Evolutionary conservation across 2,329 filamentous ascomycete species (phyloP), one percentile per base, ranked within the genome.

Genomic region (Lomentospora prolificans): DNA sequence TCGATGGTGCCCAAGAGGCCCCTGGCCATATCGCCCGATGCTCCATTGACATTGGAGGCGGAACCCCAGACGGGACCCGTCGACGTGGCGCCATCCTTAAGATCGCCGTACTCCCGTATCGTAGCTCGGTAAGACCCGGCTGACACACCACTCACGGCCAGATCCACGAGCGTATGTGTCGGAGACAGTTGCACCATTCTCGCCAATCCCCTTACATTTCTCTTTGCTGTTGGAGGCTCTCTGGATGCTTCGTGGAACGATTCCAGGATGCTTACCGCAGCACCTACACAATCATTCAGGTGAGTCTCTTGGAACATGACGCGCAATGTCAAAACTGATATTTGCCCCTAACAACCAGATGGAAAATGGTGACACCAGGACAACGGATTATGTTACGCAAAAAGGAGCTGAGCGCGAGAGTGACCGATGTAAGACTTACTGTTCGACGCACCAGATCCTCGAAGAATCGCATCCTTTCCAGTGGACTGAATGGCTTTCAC

Each of bases 241-340:
- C 66, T 60, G 25, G 67, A 63, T 44, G 62, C 79, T 65, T 89
- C 84, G 63, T 74, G 65, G 62, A 79, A 84, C 57, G 90, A 95
- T 75, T 99, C 94, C 58, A 99, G 82, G 65, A 99, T 97, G 72
- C 91, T 96, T 46, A 99, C 94, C 48, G 92, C 90, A 28, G 90
- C 89, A 67, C 82, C 87, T 82, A 61, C 27, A 56, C 27, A 28
- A n/a, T 14, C 14, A 28, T 31, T 51, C 12, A 33, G 30, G 44
- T 48, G 44, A 48, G 44, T 48, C 44, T 48, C 44, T 28, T 22
- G 51, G 25, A 57, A 19, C 33, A 55, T 46, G 31, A 50, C 24
- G n/a, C n/a, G n/a, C n/a, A n/a, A n/a, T n/a, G n/a, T n/a, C n/a
- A n/a, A n/a, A n/a, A n/a, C n/a, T n/a, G n/a, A n/a, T n/a, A n/a